Percentiles rank a stretch among this genome's conserved stretches.
phyloP scores from a whole-genome alignment of 768 basidiomycete species.

The Thelephora aurantiotincta region DNA sequence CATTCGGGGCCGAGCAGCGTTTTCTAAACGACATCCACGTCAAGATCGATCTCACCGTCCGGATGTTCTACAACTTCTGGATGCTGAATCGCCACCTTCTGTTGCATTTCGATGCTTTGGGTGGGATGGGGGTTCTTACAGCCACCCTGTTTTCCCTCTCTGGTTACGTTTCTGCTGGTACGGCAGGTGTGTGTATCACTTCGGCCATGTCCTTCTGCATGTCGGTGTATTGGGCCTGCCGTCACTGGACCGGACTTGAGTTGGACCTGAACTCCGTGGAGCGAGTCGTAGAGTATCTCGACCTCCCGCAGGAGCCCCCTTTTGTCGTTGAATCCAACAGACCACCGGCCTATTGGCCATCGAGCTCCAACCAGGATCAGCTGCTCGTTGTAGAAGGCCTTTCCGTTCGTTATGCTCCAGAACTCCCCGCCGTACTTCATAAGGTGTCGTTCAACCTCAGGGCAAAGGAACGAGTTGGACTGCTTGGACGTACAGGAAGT shows the following conservation, averaged over 20 bases:
- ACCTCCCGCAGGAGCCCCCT: constrained; percentile 79
- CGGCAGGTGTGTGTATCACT: constrained; percentile 64
- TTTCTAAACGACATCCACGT: constrained; percentile 65
- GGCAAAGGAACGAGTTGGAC: constrained; percentile 60
- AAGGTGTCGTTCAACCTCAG: constrained; percentile 60
- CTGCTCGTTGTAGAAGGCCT: constrained; percentile 64
- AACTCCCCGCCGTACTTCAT: constrained; percentile 70
- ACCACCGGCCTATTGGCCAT: constrained; percentile 90
- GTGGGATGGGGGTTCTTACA: constrained; percentile 55
- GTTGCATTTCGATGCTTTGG: constrained; percentile 69
- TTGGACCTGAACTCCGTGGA: constrained; percentile 78
- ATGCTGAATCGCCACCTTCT: constrained; percentile 84
- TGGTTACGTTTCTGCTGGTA: constrained; percentile 40
- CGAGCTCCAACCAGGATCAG: constrained; percentile 31
- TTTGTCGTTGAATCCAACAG: constrained; percentile 57
- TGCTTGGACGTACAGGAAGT: constrained; percentile 73
- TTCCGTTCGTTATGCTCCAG: constrained; percentile 70
- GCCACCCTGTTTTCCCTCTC: constrained; percentile 69
- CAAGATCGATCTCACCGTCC: constrained; percentile 68
- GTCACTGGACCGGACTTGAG: constrained; percentile 43
- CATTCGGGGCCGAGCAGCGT: constrained; percentile 68
- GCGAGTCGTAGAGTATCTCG: constrained; percentile 82
- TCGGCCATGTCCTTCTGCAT: constrained; percentile 43
- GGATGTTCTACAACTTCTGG: constrained; percentile 86
- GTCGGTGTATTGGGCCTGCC: constrained; percentile 34